Conservation (phyloP, 768 basidiomycete genomes). For the Mycena amicta region DNA sequence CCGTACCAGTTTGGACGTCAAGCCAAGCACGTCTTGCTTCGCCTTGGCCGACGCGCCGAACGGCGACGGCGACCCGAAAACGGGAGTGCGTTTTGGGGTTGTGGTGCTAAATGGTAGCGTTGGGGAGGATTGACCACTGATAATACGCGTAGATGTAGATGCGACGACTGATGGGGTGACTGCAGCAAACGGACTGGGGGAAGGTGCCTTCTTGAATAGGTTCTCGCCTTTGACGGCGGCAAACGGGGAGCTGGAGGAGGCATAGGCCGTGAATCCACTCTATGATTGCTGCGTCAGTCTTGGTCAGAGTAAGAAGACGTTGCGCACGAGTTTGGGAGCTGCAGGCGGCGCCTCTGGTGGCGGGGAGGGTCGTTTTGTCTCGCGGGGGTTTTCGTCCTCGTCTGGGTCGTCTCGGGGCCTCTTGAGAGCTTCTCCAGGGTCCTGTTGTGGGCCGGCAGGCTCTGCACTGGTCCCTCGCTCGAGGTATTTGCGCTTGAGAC, state of each 20-base stretch:
- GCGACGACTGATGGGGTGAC: conserved; percentile 28
- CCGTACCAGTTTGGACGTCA: conserved; percentile 41
- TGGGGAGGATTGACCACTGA: conserved; percentile 19
- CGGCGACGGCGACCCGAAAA: conserved; percentile 21
- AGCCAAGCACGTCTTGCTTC: conserved; percentile 57
- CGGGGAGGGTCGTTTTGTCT: conserved; percentile 53
- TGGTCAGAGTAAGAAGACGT: conserved; percentile 10
- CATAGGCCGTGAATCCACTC: conserved; percentile 83
- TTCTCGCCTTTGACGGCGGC: conserved; percentile 72
- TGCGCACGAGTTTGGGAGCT: conserved; percentile 50
- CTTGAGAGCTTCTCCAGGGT: conserved; percentile 21
- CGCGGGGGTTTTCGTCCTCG: conserved; percentile 29
- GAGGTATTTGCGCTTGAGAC: conserved; percentile 67
- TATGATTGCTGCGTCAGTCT: conserved; percentile 27
- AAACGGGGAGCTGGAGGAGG: conserved; percentile 74
- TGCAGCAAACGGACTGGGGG: conserved; percentile 31
- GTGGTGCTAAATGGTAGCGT: conserved; percentile 14
- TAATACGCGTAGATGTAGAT: conserved; percentile 8
- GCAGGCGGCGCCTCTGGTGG: conserved; percentile 56
- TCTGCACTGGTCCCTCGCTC: conserved; percentile 70
- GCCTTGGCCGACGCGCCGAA: conserved; percentile 33
- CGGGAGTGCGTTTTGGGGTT: conserved; percentile 20
- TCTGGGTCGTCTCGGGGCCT: conserved; percentile 25
- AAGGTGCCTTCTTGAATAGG: conserved; percentile 44
- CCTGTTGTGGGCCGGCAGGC: conserved; percentile 35